These are phyloP conservation scores for Prinsepia uniflora DNA, from an alignment of 306 rosid genomes.

Conservation along the genomic window DNA sequence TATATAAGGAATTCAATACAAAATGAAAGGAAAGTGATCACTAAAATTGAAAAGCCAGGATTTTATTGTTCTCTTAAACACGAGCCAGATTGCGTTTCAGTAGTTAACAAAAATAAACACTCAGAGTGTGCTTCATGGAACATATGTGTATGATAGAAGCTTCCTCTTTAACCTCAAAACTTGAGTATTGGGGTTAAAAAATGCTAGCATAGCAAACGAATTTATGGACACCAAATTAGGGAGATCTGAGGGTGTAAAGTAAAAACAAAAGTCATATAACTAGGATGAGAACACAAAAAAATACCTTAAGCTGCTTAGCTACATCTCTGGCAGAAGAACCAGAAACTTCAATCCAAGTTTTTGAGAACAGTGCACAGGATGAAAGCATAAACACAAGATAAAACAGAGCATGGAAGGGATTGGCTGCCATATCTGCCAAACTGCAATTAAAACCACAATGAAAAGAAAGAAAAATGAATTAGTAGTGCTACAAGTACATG, in stretches of 20 bases:
- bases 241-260: neutral
- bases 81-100: too few species aligned
- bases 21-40: neutral
- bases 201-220: neutral
- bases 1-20: neutral
- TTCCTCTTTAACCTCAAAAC: neutral
- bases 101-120: too few species aligned
- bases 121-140: too few species aligned
- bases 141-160: too few species aligned
- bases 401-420: slow-evolving; percentile 88
- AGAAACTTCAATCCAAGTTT: slow-evolving; percentile 98
- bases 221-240: neutral
- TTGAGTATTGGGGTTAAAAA: neutral
- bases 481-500: neutral
- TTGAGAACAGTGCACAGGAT: slow-evolving; percentile 85
- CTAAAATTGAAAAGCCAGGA: too few species aligned
- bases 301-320: slow-evolving; percentile 89
- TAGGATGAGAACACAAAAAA: neutral
- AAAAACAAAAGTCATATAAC: neutral
- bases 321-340: slow-evolving; percentile 94
- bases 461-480: neutral
- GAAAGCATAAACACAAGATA: slow-evolving; percentile 84
- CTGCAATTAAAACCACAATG: slow-evolving; percentile 36
- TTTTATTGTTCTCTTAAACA: too few species aligned
- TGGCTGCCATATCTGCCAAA: slow-evolving; percentile 96